A percentile compares a stretch with the other conserved stretches of the same genome.
These are phyloP conservation scores for Beauveria rudraprayagi DNA, from an alignment of 2,329 filamentous ascomycete genomes.

Conservation along the genomic window DNA sequence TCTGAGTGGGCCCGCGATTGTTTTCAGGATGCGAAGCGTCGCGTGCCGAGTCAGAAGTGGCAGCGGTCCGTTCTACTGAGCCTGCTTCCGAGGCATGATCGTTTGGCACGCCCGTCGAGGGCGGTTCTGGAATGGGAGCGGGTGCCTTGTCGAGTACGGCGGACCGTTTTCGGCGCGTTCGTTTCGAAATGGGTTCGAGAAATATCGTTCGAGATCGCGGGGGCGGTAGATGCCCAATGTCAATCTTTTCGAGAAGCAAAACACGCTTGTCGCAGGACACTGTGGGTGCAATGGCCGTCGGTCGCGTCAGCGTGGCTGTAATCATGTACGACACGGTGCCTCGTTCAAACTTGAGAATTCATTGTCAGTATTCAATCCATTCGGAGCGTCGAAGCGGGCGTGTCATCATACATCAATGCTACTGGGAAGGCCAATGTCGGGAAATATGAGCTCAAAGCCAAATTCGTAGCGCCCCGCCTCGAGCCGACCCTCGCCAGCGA, in stretches of 20 bases:
- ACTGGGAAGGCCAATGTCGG: conserved; percentile 65
- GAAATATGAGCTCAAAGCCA: conserved; percentile 66
- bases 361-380: background rate
- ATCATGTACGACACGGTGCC: conserved; percentile 89
- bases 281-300: conserved; percentile 75
- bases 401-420: conserved; percentile 75
- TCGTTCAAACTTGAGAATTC: conserved; percentile 68
- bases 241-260: conserved; percentile 71
- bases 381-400: background rate
- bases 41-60: conserved; percentile 32
- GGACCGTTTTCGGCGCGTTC: conserved; percentile 54
- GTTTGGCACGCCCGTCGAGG: conserved; percentile 15
- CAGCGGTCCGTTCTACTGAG: conserved; percentile 31
- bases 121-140: conserved; percentile 33
- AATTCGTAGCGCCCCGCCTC: conserved; percentile 72
- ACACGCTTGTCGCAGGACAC: conserved; percentile 75
- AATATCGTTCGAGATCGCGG: conserved; percentile 79
- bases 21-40: conserved; percentile 26
- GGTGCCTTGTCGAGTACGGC: conserved; percentile 31
- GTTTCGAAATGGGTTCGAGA: conserved; percentile 74
- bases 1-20: conserved; percentile 34
- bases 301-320: conserved; percentile 80
- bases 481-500: conserved; percentile 70
- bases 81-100: conserved; percentile 28
- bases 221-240: conserved; percentile 65